Evolutionary conservation across 306 rosid species (phyloP), one percentile per base, ranked within the genome.

Genomic region (Gleditsia sinensis): DNA sequence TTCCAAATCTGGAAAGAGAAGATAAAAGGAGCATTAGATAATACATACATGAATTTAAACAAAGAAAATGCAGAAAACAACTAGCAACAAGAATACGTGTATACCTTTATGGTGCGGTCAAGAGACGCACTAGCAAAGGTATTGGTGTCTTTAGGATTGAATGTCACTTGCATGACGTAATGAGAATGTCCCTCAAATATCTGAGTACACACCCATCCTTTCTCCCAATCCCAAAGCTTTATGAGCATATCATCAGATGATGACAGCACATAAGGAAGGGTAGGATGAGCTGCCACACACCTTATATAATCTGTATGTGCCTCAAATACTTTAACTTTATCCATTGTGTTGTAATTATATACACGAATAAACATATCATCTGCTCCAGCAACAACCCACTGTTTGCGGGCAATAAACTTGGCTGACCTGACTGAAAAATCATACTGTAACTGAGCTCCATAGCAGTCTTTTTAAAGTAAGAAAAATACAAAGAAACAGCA

Each of bases 101-200:
- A 40, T 86, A 92, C 99, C 96, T 94, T 94, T 83, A 92, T 94
- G 78, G 99, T 94, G 73, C 99, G 96, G 80, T 94, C 99, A 71
- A 94, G 99, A 50, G 98, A 94, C 24, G 99, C 99, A 83, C 99
- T 94, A 14, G 99, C 99, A 85, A 94, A 94, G 81, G 99, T 94
- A 84, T 94, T 94, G 63, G 97, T 94, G 85, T 94, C 99, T 82
- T 94, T 94, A 17, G 99, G 99, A 78, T 94, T 94, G 79, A 94
- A 94, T 57, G 99, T 90, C 69, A 94, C 99, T 94, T 94, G 99
- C 99, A 94, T 94, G 80, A 94, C 98, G 84, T 94, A 94, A 87
- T 94, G 99, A 39, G 99, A 94, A 82, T 94, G 99, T 62, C 99
- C 99, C 84, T 94, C 99, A 82, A 92, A 94, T 85, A 94, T 94